Evolutionary conservation across 371 early-diverging fungal species (phyloP).

Genomic region (Umbelopsis sp.): DNA sequence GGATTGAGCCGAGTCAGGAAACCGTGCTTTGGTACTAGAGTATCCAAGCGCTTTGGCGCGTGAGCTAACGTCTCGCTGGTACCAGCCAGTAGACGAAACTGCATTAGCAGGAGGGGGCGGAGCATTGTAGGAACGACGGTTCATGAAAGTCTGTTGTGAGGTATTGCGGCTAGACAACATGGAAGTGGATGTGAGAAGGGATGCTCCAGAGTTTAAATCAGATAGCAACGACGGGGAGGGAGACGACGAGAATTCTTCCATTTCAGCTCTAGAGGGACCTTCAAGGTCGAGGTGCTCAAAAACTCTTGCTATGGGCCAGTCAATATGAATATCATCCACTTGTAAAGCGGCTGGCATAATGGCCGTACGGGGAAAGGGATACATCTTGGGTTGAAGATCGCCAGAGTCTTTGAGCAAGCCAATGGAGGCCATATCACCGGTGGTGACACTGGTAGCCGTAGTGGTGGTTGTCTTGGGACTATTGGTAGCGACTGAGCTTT

Average conservation of each 20-base stretch:
- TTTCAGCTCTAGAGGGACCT: background rate
- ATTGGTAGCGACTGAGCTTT: background rate
- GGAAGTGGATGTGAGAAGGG: background rate
- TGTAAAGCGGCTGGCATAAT: constrained; percentile 5
- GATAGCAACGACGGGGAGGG: background rate
- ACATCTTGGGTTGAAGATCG: background rate
- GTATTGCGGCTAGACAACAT: background rate
- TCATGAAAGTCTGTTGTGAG: background rate
- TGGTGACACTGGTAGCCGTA: constrained; percentile 1
- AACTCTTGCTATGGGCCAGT: constrained; percentile 3
- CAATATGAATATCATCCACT: constrained; percentile 11
- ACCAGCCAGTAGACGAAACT: background rate
- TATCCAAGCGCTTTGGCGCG: background rate
- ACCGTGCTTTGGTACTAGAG: background rate
- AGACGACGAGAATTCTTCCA: constrained; percentile 1
- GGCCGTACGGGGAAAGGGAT: background rate
- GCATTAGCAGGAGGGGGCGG: background rate
- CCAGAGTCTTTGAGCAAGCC: background rate
- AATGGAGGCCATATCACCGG: background rate
- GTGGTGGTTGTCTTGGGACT: constrained; percentile 8
- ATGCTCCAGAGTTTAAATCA: background rate
- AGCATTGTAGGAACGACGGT: no score
- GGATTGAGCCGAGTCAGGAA: background rate
- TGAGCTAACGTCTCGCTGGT: constrained; percentile 4
- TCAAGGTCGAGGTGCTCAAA: background rate